Conservation (phyloP, 768 basidiomycete species). For the Suillus bovinus region DNA sequence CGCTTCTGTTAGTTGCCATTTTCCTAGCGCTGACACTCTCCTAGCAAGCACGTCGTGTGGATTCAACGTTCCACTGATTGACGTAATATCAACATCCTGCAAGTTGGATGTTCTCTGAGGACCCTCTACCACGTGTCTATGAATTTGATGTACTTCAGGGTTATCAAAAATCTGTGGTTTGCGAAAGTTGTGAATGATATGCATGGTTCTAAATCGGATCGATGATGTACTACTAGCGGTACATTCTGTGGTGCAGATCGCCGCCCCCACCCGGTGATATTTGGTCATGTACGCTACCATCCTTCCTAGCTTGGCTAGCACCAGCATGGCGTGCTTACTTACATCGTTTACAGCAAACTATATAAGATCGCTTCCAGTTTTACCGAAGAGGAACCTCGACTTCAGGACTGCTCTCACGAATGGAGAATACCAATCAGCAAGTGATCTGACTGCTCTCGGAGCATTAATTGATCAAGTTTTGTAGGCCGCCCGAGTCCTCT, state of each 20-base stretch:
- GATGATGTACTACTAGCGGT: background rate
- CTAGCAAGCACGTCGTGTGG: background rate
- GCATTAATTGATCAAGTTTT: background rate
- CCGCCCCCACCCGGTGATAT: background rate
- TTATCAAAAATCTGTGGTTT: background rate
- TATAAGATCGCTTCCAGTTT: no score
- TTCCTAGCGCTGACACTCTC: background rate
- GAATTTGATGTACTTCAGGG: background rate
- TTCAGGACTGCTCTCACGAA: background rate
- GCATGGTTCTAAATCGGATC: background rate
- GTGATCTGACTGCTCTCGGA: background rate
- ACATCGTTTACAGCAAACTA: background rate
- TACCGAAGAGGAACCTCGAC: background rate
- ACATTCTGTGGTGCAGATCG: background rate
- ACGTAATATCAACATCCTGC: background rate
- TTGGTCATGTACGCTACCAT: background rate
- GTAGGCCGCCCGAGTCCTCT: background rate
- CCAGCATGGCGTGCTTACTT: background rate
- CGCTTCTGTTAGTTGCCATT: background rate
- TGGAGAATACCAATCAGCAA: background rate
- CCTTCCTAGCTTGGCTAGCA: background rate
- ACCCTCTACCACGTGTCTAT: background rate
- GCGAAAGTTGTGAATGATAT: background rate
- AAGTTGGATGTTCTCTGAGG: background rate
- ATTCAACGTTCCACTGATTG: background rate